A percentile compares a stretch with the other conserved stretches of the same genome.
phyloP scores from a whole-genome alignment of 306 rosid species.

The Mimosa pudica region DNA sequence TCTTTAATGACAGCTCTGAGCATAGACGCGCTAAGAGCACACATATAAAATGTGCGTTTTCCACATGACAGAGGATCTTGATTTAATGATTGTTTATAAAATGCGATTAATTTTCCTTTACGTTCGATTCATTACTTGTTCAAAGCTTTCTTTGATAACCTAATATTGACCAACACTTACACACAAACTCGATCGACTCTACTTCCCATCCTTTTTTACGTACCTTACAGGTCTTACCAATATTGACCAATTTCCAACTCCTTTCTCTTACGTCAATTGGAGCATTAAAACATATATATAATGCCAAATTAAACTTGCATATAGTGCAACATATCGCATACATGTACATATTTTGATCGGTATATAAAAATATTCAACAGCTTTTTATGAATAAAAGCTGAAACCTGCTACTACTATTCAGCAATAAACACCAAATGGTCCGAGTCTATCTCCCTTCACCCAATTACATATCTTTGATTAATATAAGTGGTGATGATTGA shows the following conservation, averaged over 20 bases:
- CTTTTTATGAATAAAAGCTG: too few relatives aligned
- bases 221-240: constrained; percentile 32
- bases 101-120: not conserved
- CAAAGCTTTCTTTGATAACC: constrained; percentile 45
- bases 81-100: not conserved
- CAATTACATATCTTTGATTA: too few relatives aligned
- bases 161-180: constrained; percentile 46
- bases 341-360: not conserved
- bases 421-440: too few relatives aligned
- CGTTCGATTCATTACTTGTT: constrained; percentile 33
- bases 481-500: too few relatives aligned
- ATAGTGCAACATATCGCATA: not conserved
- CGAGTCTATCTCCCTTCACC: too few relatives aligned
- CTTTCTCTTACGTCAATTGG: not conserved
- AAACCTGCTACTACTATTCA: too few relatives aligned
- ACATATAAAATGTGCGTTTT: too few relatives aligned
- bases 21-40: not conserved
- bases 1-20: not conserved
- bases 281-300: not conserved
- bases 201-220: not conserved
- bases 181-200: constrained; percentile 35
- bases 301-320: not conserved
- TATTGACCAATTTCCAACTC: constrained; percentile 29
- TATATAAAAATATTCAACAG: too few relatives aligned
- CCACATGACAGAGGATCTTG: not conserved